These are phyloP conservation scores for Trichoderma erinaceum DNA, from an alignment of 495 filamentous ascomycete genomes.

Conservation along the genomic window DNA sequence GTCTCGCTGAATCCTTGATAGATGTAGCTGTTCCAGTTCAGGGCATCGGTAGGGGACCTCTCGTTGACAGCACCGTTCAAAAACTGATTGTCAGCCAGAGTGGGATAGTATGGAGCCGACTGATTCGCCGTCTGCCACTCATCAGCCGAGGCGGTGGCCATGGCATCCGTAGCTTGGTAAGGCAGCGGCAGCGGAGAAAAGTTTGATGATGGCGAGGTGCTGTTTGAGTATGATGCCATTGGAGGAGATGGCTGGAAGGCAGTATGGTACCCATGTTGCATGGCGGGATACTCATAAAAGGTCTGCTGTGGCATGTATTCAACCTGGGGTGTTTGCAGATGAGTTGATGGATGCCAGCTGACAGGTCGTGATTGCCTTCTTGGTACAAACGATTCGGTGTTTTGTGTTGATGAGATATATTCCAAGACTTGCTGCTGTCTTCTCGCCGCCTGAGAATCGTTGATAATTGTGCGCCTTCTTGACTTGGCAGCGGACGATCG, in stretches of 20 bases:
- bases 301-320: background rate
- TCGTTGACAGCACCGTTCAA: background rate
- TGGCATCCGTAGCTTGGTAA: conserved; percentile 24
- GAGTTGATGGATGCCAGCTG: conserved; percentile 60
- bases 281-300: background rate
- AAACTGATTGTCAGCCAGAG: background rate
- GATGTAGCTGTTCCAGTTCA: conserved; percentile 38
- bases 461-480: conserved; percentile 50
- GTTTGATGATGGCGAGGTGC: conserved; percentile 38
- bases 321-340: conserved; percentile 17
- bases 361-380: conserved; percentile 46
- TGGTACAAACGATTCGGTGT: background rate
- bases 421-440: conserved; percentile 31
- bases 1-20: conserved; percentile 35
- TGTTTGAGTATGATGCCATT: conserved; percentile 36
- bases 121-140: conserved; percentile 18
- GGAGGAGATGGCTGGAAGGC: conserved; percentile 36
- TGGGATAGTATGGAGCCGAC: background rate
- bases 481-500: conserved; percentile 42
- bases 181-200: conserved; percentile 39
- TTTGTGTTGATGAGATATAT: background rate
- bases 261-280: conserved; percentile 27
- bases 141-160: conserved; percentile 17
- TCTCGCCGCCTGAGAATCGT: conserved; percentile 38
- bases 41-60: conserved; percentile 5